Base-by-base conservation (phyloP, 192 early-diverging fungal species). In the Fimicolochytrium jonesii region DNA sequence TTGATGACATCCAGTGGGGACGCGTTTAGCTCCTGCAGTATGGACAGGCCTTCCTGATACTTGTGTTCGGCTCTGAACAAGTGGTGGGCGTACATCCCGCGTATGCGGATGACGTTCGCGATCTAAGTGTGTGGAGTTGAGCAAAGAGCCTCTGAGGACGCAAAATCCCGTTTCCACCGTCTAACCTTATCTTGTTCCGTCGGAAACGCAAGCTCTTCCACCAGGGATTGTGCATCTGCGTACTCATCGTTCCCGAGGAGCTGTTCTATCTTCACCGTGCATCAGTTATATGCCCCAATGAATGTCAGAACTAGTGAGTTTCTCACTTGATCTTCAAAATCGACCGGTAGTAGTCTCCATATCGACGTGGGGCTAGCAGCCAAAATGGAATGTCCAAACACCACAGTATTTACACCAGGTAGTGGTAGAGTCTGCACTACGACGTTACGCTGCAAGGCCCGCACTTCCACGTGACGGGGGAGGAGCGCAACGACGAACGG, bases 391-490 rank as follows among this genome's bases (percentile, higher is more conserved):
- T 60, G 57, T 0, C 57, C 67, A 10, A 45, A 22, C 25, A 65
- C 31, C 64, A 74, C 57, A 0, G 55, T 43, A 18, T 50, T 30
- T n/a, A 82, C 77, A 30, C 88, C 77, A 1, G 78, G 64, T 28
- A 98, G 73, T 17, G 85, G 78, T 11, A 93, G 80, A 30, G 80
- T 76, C 68, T 98, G 95, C 3, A 98, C 89, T 22, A 93, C 69
- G 2, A 83, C 84, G 46, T 87, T 86, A 0, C 91, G 89, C 42
- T 78, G 87, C 44, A 96, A 85, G 46, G 90, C 93, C 62, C 91
- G 82, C 15, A 98, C 89, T 66, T 94, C 91, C 0, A 98, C 83
- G 34, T 87, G 77, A 3, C 77, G 75, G 4, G 78, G 69, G 32
- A 88, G 56, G 32, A 90, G 81, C 6, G 79, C 88, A 57, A 90